Evolutionary conservation across 345 rosid genomes (phyloP).

Genomic region (Anastatica hierochuntica): DNA sequence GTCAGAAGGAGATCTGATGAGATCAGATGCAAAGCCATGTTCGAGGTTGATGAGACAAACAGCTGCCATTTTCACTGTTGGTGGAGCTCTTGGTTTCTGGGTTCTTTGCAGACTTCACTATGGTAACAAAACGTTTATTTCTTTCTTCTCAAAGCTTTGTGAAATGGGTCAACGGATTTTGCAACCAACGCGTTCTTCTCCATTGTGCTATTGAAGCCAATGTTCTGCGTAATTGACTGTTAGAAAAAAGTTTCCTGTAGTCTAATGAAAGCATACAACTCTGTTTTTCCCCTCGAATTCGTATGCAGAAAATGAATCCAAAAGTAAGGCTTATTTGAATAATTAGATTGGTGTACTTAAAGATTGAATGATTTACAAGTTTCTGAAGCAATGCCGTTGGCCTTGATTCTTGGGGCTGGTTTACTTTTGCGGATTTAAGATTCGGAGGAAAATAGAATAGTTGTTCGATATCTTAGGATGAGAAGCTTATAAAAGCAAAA

Average conservation of each 20-base stretch:
- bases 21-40: slow-evolving; percentile 75
- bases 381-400: neutral
- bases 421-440: neutral
- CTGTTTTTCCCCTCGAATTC: neutral
- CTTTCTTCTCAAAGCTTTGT: neutral
- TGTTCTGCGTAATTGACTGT: neutral
- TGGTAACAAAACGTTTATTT: slow-evolving; percentile 30
- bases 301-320: neutral
- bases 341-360: neutral
- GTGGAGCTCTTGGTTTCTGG: slow-evolving; percentile 84
- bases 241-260: neutral
- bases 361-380: neutral
- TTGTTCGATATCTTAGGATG: neutral
- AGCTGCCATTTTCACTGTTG: slow-evolving; percentile 57
- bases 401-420: neutral
- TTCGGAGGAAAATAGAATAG: neutral
- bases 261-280: too few species aligned
- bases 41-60: slow-evolving; percentile 71
- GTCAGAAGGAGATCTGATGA: slow-evolving; percentile 79
- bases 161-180: neutral
- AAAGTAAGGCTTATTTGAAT: neutral
- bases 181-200: neutral
- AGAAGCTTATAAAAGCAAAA: neutral
- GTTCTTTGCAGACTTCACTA: slow-evolving; percentile 71
- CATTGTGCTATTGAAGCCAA: neutral